These are phyloP conservation scores for Rasamsonia emersonii DNA, from an alignment of 2,329 filamentous ascomycete genomes.

Conservation along the genomic window DNA sequence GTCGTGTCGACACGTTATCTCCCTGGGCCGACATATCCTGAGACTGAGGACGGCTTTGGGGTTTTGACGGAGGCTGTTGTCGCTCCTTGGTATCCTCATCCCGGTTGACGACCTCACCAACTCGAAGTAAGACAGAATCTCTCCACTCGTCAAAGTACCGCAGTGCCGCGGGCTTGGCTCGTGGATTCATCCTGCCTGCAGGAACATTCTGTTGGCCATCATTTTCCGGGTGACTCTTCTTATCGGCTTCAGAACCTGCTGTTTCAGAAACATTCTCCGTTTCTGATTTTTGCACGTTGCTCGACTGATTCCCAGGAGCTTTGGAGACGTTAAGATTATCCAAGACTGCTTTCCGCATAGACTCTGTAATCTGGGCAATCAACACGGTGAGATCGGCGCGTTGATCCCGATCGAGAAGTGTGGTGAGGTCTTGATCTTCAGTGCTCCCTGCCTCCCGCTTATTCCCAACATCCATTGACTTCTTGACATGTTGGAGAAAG, in stretches of 20 bases:
- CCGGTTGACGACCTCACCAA: constrained; percentile 59
- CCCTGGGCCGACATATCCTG: constrained; percentile 18
- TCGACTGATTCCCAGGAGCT: too few species aligned
- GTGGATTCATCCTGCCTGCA: constrained; percentile 31
- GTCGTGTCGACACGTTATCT: constrained; percentile 16
- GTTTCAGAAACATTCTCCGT: too few species aligned
- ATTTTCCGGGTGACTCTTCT: constrained; percentile 18
- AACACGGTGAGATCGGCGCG: constrained; percentile 35
- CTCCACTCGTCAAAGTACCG: constrained; percentile 76
- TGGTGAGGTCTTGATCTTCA: constrained; percentile 32
- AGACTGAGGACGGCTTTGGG: constrained; percentile 7
- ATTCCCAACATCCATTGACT: constrained; percentile 11
- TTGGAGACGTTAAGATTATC: constrained; percentile 32
- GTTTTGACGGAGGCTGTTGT: constrained; percentile 15
- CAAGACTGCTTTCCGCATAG: constrained; percentile 31
- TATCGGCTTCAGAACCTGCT: constrained; percentile 15
- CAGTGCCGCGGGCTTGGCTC: constrained; percentile 55
- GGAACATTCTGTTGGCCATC: constrained; percentile 15
- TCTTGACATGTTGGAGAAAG: constrained; percentile 16
- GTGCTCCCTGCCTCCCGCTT: constrained; percentile 8
- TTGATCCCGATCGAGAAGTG: constrained; percentile 33
- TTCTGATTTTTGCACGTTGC: too few species aligned
- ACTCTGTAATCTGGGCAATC: constrained; percentile 29
- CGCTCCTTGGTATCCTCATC: constrained; percentile 35
- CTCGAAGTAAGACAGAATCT: constrained; percentile 56